Evolutionary conservation across 495 filamentous ascomycete genomes (phyloP).

Genomic region (Xylaria castorea): DNA sequence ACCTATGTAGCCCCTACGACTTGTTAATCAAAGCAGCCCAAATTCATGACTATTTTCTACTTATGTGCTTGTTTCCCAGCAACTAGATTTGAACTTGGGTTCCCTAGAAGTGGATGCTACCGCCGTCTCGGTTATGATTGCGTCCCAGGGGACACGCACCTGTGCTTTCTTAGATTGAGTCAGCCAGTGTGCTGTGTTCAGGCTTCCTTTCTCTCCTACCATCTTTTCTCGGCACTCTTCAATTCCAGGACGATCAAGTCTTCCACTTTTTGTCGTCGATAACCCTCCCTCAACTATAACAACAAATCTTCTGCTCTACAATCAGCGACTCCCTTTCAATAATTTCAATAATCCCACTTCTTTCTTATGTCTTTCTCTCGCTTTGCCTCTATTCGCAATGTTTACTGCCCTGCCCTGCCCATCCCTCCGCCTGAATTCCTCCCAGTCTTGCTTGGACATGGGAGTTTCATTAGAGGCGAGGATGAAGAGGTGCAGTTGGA

Average conservation of each 20-base stretch:
- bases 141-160: background rate
- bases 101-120: background rate
- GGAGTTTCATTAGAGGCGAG: background rate
- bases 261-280: background rate
- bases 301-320: background rate
- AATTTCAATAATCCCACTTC: background rate
- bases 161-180: background rate
- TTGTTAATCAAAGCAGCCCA: background rate
- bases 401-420: background rate
- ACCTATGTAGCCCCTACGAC: background rate
- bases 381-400: background rate
- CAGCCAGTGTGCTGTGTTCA: background rate
- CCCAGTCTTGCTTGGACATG: slow-evolving; percentile 16
- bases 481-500: background rate
- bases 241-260: background rate
- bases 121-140: background rate
- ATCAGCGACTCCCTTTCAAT: background rate
- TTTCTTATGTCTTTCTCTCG: background rate
- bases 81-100: background rate
- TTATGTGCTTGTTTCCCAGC: background rate
- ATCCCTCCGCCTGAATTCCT: slow-evolving; percentile 9
- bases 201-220: background rate
- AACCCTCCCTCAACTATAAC: background rate
- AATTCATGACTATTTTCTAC: background rate
- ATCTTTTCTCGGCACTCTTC: background rate